These are phyloP conservation scores for Sanghuangporus weigelae DNA, from an alignment of 1,284 basidiomycete species.

Conservation along the genomic window DNA sequence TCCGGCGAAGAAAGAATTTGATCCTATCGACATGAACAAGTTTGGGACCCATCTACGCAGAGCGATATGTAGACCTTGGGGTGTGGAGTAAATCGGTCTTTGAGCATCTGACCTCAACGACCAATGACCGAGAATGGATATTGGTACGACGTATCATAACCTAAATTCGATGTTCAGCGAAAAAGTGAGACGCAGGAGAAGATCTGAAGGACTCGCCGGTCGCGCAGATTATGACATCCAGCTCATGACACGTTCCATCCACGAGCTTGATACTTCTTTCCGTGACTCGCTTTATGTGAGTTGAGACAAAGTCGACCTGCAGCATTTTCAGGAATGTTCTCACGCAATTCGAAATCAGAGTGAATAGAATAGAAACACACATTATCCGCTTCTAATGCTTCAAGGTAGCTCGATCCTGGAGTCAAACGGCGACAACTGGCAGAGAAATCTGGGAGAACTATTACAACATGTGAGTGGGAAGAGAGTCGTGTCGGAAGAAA, in stretches of 20 bases:
- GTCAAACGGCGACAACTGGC: slow-evolving; percentile 55
- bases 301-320: slow-evolving; percentile 51
- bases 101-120: slow-evolving; percentile 40
- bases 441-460: slow-evolving; percentile 55
- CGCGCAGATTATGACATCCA: slow-evolving; percentile 57
- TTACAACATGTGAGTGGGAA: not conserved
- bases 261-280: slow-evolving; percentile 50
- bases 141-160: slow-evolving; percentile 49
- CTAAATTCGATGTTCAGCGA: slow-evolving; percentile 22
- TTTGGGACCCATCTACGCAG: slow-evolving; percentile 57
- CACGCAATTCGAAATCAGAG: not conserved
- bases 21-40: slow-evolving; percentile 50
- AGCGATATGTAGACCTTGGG: slow-evolving; percentile 51
- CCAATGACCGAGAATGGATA: slow-evolving; percentile 50
- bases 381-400: slow-evolving; percentile 55
- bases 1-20: slow-evolving; percentile 50
- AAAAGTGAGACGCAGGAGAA: not conserved
- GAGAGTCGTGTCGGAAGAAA: not conserved
- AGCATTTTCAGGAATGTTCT: not conserved
- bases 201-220: slow-evolving; percentile 33
- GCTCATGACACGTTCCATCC: slow-evolving; percentile 47
- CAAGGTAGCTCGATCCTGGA: slow-evolving; percentile 59
- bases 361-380: slow-evolving; percentile 27
- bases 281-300: slow-evolving; percentile 45
- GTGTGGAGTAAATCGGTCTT: slow-evolving; percentile 45